These are phyloP conservation scores for Gardenia jasminoides DNA, from an alignment of 257 asterid species.

Conservation along the genomic window DNA sequence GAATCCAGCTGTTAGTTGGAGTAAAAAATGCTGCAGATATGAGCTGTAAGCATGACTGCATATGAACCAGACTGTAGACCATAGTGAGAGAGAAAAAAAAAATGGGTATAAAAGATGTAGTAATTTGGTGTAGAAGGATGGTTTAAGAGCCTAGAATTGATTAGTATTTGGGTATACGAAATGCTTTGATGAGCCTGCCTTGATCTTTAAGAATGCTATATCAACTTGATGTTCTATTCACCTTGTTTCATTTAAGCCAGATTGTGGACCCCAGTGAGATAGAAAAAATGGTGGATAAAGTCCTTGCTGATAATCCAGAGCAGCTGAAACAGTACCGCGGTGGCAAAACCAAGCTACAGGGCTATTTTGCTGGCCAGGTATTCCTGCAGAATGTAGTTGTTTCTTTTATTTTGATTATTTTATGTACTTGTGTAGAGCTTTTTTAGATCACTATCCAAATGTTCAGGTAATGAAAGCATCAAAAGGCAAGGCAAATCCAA, in stretches of 20 bases:
- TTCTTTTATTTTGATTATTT: background rate
- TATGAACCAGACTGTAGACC: background rate
- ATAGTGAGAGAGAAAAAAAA: no score
- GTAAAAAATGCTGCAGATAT: background rate
- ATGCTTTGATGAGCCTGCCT: background rate
- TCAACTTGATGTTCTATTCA: background rate
- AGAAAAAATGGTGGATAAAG: constrained; percentile 86
- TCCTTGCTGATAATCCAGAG: constrained; percentile 72
- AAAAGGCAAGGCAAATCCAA: constrained; percentile 93
- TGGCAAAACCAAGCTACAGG: constrained; percentile 93
- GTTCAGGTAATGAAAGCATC: constrained; percentile 86
- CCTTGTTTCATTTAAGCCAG: constrained; percentile 34
- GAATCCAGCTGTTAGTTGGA: background rate
- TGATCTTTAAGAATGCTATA: background rate
- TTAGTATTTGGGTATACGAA: background rate
- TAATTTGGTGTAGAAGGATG: no score
- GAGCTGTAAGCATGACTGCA: background rate
- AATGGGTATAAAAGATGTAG: no score
- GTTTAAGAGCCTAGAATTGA: background rate
- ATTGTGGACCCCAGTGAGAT: constrained; percentile 81
- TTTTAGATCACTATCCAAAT: background rate
- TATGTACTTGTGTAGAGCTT: background rate
- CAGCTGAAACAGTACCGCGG: constrained; percentile 85
- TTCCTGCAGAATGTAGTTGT: constrained; percentile 6
- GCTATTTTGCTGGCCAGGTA: constrained; percentile 98